Base-by-base conservation (phyloP, 306 rosid genomes). In the Quercus engelmannii region DNA sequence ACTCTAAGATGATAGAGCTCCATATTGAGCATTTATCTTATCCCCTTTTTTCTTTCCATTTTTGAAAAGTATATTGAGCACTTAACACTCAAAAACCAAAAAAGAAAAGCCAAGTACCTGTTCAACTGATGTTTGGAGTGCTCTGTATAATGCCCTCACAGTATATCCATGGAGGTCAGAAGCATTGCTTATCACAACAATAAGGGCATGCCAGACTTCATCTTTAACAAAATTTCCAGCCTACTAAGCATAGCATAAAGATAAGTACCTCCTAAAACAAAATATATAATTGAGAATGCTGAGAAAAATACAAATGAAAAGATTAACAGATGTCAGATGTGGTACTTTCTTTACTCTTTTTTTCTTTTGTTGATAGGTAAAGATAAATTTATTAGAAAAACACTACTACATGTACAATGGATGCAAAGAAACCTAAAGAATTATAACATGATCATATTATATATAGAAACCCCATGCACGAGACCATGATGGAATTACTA, bases 221-320 rank as follows among this genome's bases (percentile, higher is more conserved):
- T 95, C 98, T 88, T 93, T 91, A 71, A 95, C 96, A 85, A 88
- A 90, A 86, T 88, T 95, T 91, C 99, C 99, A 93, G 99, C 99
- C 99, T 95, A 92, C 96, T 86, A 92, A 91, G 88, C 92, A 91
- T 35, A 80, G 83, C 77, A 90, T 59, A 83, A 84, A 90, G 75
- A 87, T 92, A 87, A 92, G 85, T 82, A 87, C 73, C 73, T 74
- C 80, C 75, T 65, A 43, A 68, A 76, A 61, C 63, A 79, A 9
- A 73, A 67, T 72, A 64, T 55, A 15, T 11, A 75, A 77, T 64
- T n/a, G 56, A 71, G 61, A 57, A 61, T 43, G 71, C 73, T 64
- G 33, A 70, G 71, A 19, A 19, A 15, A 18, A 8, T 25, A 19
- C 23, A 35, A 18, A 67, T n/a, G 52, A n/a, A 67, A 35, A 31